These are phyloP conservation scores for Eimeria praecox DNA, from an alignment of 169 alveolate genomes.

Conservation along the genomic window DNA sequence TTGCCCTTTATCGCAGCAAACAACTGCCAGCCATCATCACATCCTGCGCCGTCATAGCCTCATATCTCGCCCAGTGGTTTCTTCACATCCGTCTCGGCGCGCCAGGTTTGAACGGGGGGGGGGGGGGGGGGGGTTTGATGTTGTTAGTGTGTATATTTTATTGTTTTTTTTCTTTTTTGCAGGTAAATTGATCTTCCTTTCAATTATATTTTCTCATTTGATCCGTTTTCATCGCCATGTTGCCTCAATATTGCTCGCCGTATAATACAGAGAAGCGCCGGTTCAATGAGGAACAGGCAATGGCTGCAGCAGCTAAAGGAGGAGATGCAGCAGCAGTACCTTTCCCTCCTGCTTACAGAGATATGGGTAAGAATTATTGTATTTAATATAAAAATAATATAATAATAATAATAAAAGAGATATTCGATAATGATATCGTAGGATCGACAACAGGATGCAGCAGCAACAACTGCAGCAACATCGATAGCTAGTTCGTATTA, in stretches of 20 bases:
- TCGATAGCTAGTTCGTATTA: not conserved
- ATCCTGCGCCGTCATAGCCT: too few relatives aligned
- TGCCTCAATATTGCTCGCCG: constrained; percentile 84
- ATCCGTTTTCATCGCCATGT: not conserved
- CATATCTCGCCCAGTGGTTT: too few relatives aligned
- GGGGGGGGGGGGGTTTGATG: too few relatives aligned
- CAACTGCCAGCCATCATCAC: too few relatives aligned
- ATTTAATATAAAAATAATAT: not conserved
- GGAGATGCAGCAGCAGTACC: constrained; percentile 69
- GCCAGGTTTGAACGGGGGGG: too few relatives aligned
- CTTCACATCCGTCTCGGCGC: too few relatives aligned
- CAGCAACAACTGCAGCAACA: not conserved
- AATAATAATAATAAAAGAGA: not conserved
- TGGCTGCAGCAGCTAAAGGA: constrained; percentile 77
- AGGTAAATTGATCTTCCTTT: not conserved
- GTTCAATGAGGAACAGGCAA: constrained; percentile 48
- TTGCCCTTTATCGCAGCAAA: too few relatives aligned
- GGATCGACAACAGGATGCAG: not conserved
- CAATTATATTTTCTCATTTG: constrained; percentile 68
- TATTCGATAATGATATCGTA: too few relatives aligned
- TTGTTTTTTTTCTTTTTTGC: not conserved
- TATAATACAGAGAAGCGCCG: constrained; percentile 86
- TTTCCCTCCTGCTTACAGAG: constrained; percentile 83
- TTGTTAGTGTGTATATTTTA: not conserved
- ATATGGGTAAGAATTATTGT: constrained; percentile 84